A percentile compares a stretch with the other conserved stretches of the same genome.
phyloP scores from a whole-genome alignment of 192 early-diverging fungal species.

The Coemansia pectinata region DNA sequence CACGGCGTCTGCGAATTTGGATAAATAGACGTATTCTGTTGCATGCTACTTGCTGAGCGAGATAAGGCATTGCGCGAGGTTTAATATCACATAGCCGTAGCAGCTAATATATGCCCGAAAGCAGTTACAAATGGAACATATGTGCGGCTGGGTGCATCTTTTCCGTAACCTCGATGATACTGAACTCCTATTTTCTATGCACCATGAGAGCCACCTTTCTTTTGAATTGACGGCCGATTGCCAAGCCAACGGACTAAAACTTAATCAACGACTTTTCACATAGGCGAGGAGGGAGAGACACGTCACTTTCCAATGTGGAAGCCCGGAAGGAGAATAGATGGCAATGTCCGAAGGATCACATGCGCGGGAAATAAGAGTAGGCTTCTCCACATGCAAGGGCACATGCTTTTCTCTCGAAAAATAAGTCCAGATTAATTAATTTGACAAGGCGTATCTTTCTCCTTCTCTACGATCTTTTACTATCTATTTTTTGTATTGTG shows the following conservation, averaged over 20 bases:
- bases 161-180: not conserved
- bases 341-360: not conserved
- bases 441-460: not conserved
- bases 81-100: conserved; percentile 26
- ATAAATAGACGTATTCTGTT: conserved; percentile 7
- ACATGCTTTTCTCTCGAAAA: not conserved
- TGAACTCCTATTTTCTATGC: not conserved
- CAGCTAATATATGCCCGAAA: conserved; percentile 7
- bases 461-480: conserved; percentile 6
- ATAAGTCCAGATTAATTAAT: not conserved
- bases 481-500: not conserved
- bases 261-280: not conserved
- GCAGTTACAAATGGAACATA: not conserved
- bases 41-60: conserved; percentile 1
- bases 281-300: not conserved
- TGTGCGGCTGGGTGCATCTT: not conserved
- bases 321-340: not conserved
- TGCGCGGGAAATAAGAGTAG: conserved; percentile 1
- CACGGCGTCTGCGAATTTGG: not conserved
- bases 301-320: not conserved
- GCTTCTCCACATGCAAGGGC: conserved; percentile 1
- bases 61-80: conserved; percentile 9
- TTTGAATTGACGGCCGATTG: not conserved
- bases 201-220: not conserved
- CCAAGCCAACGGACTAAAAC: not conserved